Base-by-base conservation (phyloP, 805 yeast genomes). In the Candida ficus region DNA sequence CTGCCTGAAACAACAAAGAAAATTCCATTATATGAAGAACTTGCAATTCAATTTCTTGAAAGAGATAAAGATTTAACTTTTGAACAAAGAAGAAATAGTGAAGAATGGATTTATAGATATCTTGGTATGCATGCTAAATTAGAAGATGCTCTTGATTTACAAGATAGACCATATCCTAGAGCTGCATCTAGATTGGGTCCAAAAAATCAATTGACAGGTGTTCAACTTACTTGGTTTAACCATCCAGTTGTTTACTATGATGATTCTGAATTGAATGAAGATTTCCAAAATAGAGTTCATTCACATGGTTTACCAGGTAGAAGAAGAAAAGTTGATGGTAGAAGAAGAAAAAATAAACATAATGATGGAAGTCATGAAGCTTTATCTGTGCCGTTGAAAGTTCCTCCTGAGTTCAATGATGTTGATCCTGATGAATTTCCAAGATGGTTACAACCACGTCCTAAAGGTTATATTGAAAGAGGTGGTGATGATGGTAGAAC, bases 31-130 rank as follows among this genome's bases (percentile, higher is more conserved):
- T 78, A 78, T 54, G 88, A 80, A 58, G 66, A 68, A 31, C 57
- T 73, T 52, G 86, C 87, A 0, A 65, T 66, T 5, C 67, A 67
- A 16, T 80, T 79, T 50, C 54, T 80, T 21, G 60, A 63, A 28
- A 62, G 63, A 6, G 88, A 80, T 52, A 51, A 54, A 2, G 38
- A 52, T 2, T 43, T 67, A 3, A 53, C 74, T 0, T 56, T 73
- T 16, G 62, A 67, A 29, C 63, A 76, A 42, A 58, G 86, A 45
- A 56, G 87, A 42, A 62, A 70, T 25, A 45, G 61, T n/a, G 87
- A 80, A 58, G 88, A 80, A 53, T 88, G 95, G 95, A 81, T 80
- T 3, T 83, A 79, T 64, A 62, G 95, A 47, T 88, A 83, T 53
- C 67, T 86, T 20, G 95, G 95, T 1, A 70, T 80, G 64, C 84